Evolutionary conservation across 2,329 filamentous ascomycete species (phyloP).

Genomic region (Sporothrix globosa): DNA sequence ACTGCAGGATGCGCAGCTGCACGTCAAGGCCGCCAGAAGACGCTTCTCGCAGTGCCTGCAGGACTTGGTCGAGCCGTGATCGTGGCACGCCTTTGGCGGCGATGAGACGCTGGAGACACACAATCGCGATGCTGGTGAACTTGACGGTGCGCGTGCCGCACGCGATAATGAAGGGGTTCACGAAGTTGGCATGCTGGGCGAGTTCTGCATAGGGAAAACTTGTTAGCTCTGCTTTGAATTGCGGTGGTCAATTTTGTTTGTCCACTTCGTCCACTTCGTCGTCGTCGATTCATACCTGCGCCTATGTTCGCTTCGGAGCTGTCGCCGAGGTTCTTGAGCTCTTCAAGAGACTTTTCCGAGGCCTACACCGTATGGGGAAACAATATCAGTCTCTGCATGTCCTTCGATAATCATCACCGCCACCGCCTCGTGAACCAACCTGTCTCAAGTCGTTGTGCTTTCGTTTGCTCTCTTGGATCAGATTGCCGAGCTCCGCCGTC

Average conservation of each 20-base stretch:
- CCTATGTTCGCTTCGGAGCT: conserved; percentile 76
- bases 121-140: conserved; percentile 83
- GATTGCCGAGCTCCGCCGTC: conserved; percentile 81
- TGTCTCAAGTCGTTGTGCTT: conserved; percentile 89
- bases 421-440: conserved; percentile 47
- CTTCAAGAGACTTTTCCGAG: conserved; percentile 89
- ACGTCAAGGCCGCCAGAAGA: conserved; percentile 82
- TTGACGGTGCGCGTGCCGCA: conserved; percentile 89
- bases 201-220: conserved; percentile 64
- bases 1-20: conserved; percentile 93
- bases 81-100: conserved; percentile 78
- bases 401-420: not conserved
- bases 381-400: not conserved
- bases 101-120: conserved; percentile 86
- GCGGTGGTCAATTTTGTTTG: not conserved
- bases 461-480: conserved; percentile 93
- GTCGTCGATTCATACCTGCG: conserved; percentile 55
- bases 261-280: not conserved
- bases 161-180: conserved; percentile 91
- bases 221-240: not conserved
- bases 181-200: conserved; percentile 77
- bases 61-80: conserved; percentile 78
- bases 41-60: conserved; percentile 85
- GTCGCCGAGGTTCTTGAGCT: conserved; percentile 75
- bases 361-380: conserved; percentile 58